Evolutionary conservation across 1,139 yeast genomes (phyloP).

Genomic region (Candida sp.): DNA sequence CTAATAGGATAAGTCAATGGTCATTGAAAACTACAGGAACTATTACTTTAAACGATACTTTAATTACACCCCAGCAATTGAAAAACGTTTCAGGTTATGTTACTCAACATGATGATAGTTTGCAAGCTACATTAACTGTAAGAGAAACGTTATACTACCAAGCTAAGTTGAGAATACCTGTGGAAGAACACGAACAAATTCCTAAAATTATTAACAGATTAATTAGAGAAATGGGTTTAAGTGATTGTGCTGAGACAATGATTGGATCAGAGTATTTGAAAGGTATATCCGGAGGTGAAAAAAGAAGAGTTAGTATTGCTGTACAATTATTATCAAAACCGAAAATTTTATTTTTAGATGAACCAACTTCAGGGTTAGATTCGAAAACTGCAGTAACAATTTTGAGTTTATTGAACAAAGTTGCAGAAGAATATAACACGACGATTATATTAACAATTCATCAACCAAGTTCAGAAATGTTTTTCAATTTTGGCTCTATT

Average conservation of each 20-base stretch:
- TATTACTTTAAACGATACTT: slow-evolving; percentile 18
- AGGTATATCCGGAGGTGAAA: slow-evolving; percentile 88
- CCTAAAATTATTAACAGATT: slow-evolving; percentile 46
- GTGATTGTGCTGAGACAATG: slow-evolving; percentile 74
- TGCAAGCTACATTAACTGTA: slow-evolving; percentile 70
- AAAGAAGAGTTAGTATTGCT: slow-evolving; percentile 79
- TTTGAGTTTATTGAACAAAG: slow-evolving; percentile 52
- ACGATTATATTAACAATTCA: slow-evolving; percentile 80
- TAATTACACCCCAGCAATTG: slow-evolving; percentile 42
- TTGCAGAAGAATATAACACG: slow-evolving; percentile 57
- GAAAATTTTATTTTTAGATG: slow-evolving; percentile 70
- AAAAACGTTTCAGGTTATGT: slow-evolving; percentile 64
- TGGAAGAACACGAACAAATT: slow-evolving; percentile 27
- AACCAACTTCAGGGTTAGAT: slow-evolving; percentile 78
- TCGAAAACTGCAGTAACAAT: slow-evolving; percentile 66
- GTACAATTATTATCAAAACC: slow-evolving; percentile 73
- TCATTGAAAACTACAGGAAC: slow-evolving; percentile 21
- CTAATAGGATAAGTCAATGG: slow-evolving; percentile 53
- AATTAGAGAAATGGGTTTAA: slow-evolving; percentile 64
- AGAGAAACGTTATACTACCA: slow-evolving; percentile 72
- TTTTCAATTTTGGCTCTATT: slow-evolving; percentile 61
- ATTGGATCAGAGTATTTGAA: slow-evolving; percentile 72
- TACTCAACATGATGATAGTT: slow-evolving; percentile 74
- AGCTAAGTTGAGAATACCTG: slow-evolving; percentile 59
- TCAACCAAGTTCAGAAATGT: slow-evolving; percentile 73